Base-by-base conservation (phyloP, 257 asterid genomes). In the Petunia axillaris region DNA sequence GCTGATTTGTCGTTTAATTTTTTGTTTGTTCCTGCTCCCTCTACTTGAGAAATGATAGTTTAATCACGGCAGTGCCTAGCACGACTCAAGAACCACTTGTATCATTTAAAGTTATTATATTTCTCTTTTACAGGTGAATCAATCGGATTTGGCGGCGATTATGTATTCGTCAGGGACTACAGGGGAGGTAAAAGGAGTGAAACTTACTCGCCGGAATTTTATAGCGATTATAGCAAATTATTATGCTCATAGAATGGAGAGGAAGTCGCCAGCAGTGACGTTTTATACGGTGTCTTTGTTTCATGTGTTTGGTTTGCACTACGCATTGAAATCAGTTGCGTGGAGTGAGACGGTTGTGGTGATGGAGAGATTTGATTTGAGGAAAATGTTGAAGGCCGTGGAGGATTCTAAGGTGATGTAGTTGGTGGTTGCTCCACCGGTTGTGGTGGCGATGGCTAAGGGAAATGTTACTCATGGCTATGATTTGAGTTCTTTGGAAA, bases 91-190 rank as follows among this genome's bases (percentile, higher is more conserved):
- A 25, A 25, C 25, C 25, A 25, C 25, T 25, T 25, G 25, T 25
- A 25, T 25, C 25, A 25, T 25, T 25, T 25, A 25, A 25, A 25
- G 25, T 25, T 25, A 25, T 25, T 25, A 25, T 25, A 25, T 25
- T 25, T 25, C 25, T 25, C 25, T 25, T 25, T 25, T 25, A 25
- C 25, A 25, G 25, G 25, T 87, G 80, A 79, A 64, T 13, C 93
- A 90, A 64, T 70, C 79, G 37, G 91, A 89, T 64, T 79, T 91
- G 8, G 94, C 94, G 57, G 94, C 90, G 59, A 86, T 91, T 50
- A 77, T 91, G 40, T 91, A 83, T 63, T 91, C 97, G 8, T 90
- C 93, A 3, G 93, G 97, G 48, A 91, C 94, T 25, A 90, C 92
- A 16, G 97, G 97, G 70, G 75, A 55, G 43, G 87, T 84, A 76